phyloP scores from a whole-genome alignment of 805 yeast genomes.

The Clavispora vitiphila region DNA sequence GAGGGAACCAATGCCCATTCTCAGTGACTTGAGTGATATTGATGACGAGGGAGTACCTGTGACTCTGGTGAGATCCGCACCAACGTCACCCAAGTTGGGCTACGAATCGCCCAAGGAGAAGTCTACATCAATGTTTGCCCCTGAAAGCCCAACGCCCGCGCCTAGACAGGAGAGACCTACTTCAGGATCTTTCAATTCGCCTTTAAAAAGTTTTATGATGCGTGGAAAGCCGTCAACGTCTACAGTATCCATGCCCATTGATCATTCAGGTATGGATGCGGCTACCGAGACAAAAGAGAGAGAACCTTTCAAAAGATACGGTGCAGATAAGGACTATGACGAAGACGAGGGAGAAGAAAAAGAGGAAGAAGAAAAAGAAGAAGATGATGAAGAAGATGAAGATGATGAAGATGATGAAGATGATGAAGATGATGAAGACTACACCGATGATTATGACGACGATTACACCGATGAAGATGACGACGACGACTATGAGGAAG shows the following conservation, averaged over 20 bases:
- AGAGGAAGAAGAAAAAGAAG: neutral
- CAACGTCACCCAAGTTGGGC: constrained; percentile 5
- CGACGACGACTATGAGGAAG: constrained; percentile 7
- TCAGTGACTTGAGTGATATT: constrained; percentile 55
- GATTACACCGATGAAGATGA: constrained; percentile 6
- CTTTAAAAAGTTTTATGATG: constrained; percentile 38
- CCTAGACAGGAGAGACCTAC: constrained; percentile 25
- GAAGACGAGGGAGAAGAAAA: constrained; percentile 10
- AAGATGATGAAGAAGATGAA: constrained; percentile 12
- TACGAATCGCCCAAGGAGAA: neutral
- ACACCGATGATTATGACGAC: constrained; percentile 5
- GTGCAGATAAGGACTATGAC: too few species aligned
- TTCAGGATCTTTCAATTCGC: constrained; percentile 36
- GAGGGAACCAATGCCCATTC: constrained; percentile 72
- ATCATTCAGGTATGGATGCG: too few species aligned
- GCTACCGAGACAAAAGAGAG: too few species aligned
- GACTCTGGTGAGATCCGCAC: constrained; percentile 2
- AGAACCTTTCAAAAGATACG: too few species aligned
- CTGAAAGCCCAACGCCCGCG: neutral
- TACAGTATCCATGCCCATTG: constrained; percentile 11
- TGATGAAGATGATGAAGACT: constrained; percentile 5
- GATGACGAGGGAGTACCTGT: constrained; percentile 30
- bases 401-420: constrained; percentile 5
- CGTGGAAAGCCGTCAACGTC: constrained; percentile 18
- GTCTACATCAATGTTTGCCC: neutral